Evolutionary conservation across 2,329 filamentous ascomycete species (phyloP), one percentile per base, ranked within the genome.

Genomic region (Penicillium sp.): DNA sequence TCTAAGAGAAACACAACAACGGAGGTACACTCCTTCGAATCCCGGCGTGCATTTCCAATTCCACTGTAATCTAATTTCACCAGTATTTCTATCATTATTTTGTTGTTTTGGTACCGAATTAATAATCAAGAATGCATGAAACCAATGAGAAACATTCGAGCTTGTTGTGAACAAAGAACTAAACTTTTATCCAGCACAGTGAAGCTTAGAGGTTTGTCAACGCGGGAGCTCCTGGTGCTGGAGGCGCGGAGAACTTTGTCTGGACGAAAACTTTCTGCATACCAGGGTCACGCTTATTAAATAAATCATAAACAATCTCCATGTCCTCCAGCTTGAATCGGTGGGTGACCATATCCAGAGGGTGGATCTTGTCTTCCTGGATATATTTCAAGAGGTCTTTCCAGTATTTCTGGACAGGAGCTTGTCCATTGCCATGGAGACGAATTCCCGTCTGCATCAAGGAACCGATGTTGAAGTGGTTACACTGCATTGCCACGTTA

Each of bases 371-470:
- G 31, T 85, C 86, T 29, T 80, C 79, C 66, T 87, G 82, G 59
- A 96, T 89, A 71, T 79, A 79, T 61, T 82, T 76, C 45, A 93
- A 79, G 22, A 96, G 79, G 3, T 90, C 83, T 22, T 91, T 80
- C 91, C 90, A 95, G 77, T 95, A 95, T 67, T 87, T 84, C 67
- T 93, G 90, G 0, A 95, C 90, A 0, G 90, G 91, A 2, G 84
- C 83, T 70, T 87, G 85, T 6, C 85, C 84, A 64, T 86, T 86
- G 45, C 84, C 84, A 62, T 85, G 91, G 45, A 96, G 83, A 1
- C 89, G 86, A 64, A 96, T 85, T 10, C 90, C 90, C 29, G 90
- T 86, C 75, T 95, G 85, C 90, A 95, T 95, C 11, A 96, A 71
- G 0, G 89, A 86, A 13, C 91, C 90, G 63, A 93, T 86, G 75